Evolutionary conservation across 495 filamentous ascomycete genomes (phyloP).

Genomic region (Parachaetomium inaequale): DNA sequence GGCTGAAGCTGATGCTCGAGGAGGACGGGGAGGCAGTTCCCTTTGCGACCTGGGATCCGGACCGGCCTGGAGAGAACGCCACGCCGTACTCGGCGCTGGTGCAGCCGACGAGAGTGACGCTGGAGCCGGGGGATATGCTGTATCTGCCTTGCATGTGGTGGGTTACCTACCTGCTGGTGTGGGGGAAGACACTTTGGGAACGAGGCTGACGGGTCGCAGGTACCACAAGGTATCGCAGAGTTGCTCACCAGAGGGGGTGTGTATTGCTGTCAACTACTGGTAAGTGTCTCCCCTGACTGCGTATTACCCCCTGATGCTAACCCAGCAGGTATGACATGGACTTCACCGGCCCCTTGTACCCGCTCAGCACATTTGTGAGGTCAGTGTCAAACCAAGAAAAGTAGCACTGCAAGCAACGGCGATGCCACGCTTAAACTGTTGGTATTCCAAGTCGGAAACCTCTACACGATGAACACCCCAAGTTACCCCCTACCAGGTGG

Average conservation of each 20-base stretch:
- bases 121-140: conserved; percentile 72
- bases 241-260: conserved; percentile 59
- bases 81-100: conserved; percentile 55
- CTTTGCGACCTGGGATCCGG: conserved; percentile 70
- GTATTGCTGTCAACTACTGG: conserved; percentile 78
- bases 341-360: conserved; percentile 57
- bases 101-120: conserved; percentile 54
- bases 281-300: conserved; percentile 33
- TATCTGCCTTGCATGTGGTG: conserved; percentile 74
- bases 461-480: not conserved
- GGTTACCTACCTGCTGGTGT: conserved; percentile 20
- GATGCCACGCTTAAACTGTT: not conserved
- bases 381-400: conserved; percentile 20
- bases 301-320: not conserved
- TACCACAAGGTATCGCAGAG: conserved; percentile 68
- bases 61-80: conserved; percentile 43
- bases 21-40: conserved; percentile 48
- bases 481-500: no score
- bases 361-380: conserved; percentile 53
- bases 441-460: conserved; percentile 1
- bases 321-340: conserved; percentile 64
- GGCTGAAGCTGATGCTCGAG: conserved; percentile 33
- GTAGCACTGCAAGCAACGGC: not conserved
- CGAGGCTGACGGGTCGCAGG: conserved; percentile 25
- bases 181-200: not conserved